Evolutionary conservation across 176 grass and related monocot genomes (phyloP).

Genomic region (Musa beccarii): DNA sequence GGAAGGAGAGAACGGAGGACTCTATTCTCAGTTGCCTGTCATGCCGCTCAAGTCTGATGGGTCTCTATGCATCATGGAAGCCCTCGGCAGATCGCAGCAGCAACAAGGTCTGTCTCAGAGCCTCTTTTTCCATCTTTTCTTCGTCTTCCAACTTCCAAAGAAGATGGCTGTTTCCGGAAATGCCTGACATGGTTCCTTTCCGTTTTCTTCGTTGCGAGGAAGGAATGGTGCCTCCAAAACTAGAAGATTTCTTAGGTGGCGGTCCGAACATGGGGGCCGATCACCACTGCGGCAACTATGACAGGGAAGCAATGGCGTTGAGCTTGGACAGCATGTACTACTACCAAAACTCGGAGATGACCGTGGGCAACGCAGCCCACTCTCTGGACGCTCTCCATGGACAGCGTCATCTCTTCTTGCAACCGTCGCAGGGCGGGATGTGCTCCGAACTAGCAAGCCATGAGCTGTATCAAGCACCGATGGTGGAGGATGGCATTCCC

Average conservation of each 20-base stretch:
- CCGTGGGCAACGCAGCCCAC: neutral
- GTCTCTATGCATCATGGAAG: conserved; percentile 5
- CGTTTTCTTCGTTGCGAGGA: conserved; percentile 1
- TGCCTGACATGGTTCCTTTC: conserved; percentile 1
- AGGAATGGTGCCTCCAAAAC: conserved; percentile 84
- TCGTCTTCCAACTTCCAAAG: neutral
- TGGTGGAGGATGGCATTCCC: conserved; percentile 9
- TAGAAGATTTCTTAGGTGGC: conserved; percentile 95
- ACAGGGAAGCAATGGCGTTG: conserved; percentile 33
- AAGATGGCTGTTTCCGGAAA: neutral
- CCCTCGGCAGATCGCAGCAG: conserved; percentile 2
- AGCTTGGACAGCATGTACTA: conserved; percentile 52
- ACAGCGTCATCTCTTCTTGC: conserved; percentile 36
- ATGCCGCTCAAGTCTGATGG: conserved; percentile 26
- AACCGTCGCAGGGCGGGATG: conserved; percentile 56
- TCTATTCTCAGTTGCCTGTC: conserved; percentile 48
- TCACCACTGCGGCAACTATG: conserved; percentile 26
- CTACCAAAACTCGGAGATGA: conserved; percentile 33
- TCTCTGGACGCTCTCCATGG: conserved; percentile 11
- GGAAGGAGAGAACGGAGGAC: conserved; percentile 35
- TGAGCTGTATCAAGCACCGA: conserved; percentile 26
- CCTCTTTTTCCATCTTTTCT: neutral
- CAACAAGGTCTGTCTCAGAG: neutral
- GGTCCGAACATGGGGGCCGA: conserved; percentile 22
- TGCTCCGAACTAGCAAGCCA: conserved; percentile 33